phyloP scores from a whole-genome alignment of 2,329 filamentous ascomycete genomes.

The Claviceps maximensis region DNA sequence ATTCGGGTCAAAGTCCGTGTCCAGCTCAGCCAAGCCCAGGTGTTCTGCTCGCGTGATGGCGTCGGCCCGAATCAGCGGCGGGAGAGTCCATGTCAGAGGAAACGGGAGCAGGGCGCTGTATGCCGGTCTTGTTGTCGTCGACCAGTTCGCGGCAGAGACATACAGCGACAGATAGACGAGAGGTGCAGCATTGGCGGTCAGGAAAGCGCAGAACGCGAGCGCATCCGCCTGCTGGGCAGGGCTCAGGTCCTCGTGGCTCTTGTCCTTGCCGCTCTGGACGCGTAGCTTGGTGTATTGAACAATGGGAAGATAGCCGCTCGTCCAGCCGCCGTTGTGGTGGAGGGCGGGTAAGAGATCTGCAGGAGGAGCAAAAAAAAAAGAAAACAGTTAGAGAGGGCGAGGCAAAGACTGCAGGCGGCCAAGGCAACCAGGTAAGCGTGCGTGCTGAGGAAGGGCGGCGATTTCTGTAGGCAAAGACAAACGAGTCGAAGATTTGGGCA shows the following conservation, averaged over 20 bases:
- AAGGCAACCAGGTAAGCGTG: no score
- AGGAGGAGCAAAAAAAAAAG: conserved; percentile 12
- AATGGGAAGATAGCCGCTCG: conserved; percentile 49
- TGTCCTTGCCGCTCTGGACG: conserved; percentile 20
- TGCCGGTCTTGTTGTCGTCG: conserved; percentile 59
- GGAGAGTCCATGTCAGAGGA: conserved; percentile 78
- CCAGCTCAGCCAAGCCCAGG: conserved; percentile 54
- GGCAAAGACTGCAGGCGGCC: neutral
- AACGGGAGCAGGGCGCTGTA: conserved; percentile 72
- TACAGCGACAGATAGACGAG: conserved; percentile 82
- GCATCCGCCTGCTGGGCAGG: conserved; percentile 30
- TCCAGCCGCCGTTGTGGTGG: conserved; percentile 37
- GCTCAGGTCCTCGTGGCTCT: conserved; percentile 21
- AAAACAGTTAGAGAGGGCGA: neutral
- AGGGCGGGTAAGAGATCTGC: conserved; percentile 44
- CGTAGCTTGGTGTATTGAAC: conserved; percentile 32
- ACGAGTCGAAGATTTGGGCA: conserved; percentile 13
- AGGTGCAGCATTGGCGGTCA: conserved; percentile 60
- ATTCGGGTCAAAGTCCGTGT: conserved; percentile 39
- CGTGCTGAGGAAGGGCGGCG: no score
- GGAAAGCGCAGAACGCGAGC: conserved; percentile 50
- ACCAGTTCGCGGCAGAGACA: conserved; percentile 81
- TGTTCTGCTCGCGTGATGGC: conserved; percentile 59
- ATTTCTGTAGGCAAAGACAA: neutral
- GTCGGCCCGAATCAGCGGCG: conserved; percentile 55